These are phyloP conservation scores for Jacaranda mimosifolia DNA, from an alignment of 257 asterid species.

Conservation along the genomic window DNA sequence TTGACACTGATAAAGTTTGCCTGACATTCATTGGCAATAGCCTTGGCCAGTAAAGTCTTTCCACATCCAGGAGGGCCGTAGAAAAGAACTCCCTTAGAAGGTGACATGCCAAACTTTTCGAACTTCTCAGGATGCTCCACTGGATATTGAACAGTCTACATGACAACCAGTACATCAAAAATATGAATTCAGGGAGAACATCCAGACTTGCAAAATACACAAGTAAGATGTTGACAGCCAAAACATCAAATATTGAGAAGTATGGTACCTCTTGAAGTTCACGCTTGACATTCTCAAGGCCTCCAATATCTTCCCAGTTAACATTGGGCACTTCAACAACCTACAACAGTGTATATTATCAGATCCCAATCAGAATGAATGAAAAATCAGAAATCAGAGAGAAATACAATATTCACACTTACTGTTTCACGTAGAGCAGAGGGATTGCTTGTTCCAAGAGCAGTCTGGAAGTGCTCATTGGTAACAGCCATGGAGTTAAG, in stretches of 20 bases:
- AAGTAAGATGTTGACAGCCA: neutral
- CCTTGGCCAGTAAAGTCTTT: constrained; percentile 88
- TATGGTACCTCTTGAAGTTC: constrained; percentile 89
- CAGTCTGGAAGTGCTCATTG: constrained; percentile 88
- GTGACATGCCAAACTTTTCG: constrained; percentile 95
- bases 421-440: constrained; percentile 96
- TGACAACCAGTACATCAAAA: constrained; percentile 2
- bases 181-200: constrained; percentile 21
- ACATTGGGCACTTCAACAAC: constrained; percentile 94
- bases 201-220: constrained; percentile 4
- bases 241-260: neutral
- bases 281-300: constrained; percentile 88
- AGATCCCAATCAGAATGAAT: neutral
- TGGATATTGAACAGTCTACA: constrained; percentile 92
- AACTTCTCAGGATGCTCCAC: constrained; percentile 99
- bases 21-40: constrained; percentile 94
- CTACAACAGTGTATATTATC: constrained; percentile 43
- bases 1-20: constrained; percentile 91
- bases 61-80: constrained; percentile 97
- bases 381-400: neutral
- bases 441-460: constrained; percentile 95
- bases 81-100: constrained; percentile 94
- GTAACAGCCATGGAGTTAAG: constrained; percentile 94
- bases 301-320: constrained; percentile 90
- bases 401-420: constrained; percentile 33